Evolutionary conservation across 176 grass and related monocot genomes (phyloP).

Genomic region (Musa beccarii): DNA sequence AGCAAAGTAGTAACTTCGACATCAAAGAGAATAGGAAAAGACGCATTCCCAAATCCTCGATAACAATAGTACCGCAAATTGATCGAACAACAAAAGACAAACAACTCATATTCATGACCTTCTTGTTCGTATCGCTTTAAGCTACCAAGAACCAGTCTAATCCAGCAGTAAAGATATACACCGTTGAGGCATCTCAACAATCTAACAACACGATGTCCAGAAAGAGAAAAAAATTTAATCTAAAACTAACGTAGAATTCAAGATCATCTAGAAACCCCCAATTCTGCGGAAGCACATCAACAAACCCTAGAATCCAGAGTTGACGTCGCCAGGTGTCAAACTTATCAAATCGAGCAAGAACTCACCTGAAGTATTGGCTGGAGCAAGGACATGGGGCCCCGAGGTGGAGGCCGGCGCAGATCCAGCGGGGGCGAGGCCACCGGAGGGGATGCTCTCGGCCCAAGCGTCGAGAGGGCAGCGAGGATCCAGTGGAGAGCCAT

Average conservation of each 20-base stretch:
- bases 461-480: conserved; percentile 22
- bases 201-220: too few species aligned
- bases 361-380: conserved; percentile 32
- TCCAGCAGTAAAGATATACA: too few species aligned
- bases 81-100: too few species aligned
- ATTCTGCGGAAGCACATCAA: background rate
- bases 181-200: too few species aligned
- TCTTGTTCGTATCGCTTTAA: too few species aligned
- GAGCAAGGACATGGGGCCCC: background rate
- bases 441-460: conserved; percentile 17
- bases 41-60: too few species aligned
- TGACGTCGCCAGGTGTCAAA: background rate
- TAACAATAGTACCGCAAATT: too few species aligned
- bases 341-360: background rate
- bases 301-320: conserved; percentile 5
- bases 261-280: background rate
- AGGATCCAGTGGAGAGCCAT: conserved; percentile 38
- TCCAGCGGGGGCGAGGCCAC: background rate
- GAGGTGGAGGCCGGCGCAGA: background rate
- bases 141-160: too few species aligned
- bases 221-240: too few species aligned
- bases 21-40: too few species aligned
- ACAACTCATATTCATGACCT: too few species aligned
- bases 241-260: too few species aligned
- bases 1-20: background rate